Evolutionary conservation across 75 land plant species (phyloP).

Genomic region (Cryptomeria japonica): DNA sequence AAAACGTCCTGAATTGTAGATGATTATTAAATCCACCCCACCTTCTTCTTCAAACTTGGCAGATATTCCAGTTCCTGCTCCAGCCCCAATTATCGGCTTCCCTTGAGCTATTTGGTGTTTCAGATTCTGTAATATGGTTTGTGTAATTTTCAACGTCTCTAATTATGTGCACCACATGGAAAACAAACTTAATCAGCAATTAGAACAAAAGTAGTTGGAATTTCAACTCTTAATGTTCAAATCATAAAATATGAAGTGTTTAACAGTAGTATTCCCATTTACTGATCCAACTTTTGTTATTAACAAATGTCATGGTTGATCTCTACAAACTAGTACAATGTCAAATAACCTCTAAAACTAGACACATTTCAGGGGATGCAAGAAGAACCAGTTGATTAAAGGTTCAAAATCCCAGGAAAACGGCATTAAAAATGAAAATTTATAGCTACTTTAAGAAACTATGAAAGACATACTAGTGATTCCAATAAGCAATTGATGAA

Average conservation of each 20-base stretch:
- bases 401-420: neutral
- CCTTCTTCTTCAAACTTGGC: constrained; percentile 99
- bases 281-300: neutral
- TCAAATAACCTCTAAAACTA: neutral
- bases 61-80: constrained; percentile 99
- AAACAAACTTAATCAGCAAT: neutral
- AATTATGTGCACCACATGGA: constrained; percentile 10
- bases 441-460: neutral
- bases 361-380: neutral
- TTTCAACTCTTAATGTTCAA: neutral
- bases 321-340: neutral
- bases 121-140: constrained; percentile 54
- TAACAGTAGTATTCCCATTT: neutral
- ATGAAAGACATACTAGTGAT: neutral
- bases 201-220: neutral
- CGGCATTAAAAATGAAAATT: neutral
- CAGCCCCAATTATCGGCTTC: constrained; percentile 94
- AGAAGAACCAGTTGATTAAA: neutral
- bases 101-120: constrained; percentile 69
- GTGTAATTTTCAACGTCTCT: constrained; percentile 77
- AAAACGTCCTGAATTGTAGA: constrained; percentile 96
- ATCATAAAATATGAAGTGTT: neutral
- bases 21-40: constrained; percentile 88
- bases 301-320: neutral
- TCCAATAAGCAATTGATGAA: neutral